These are phyloP conservation scores for Raffaelea arxii DNA, from an alignment of 2,329 filamentous ascomycete genomes.

Conservation along the genomic window DNA sequence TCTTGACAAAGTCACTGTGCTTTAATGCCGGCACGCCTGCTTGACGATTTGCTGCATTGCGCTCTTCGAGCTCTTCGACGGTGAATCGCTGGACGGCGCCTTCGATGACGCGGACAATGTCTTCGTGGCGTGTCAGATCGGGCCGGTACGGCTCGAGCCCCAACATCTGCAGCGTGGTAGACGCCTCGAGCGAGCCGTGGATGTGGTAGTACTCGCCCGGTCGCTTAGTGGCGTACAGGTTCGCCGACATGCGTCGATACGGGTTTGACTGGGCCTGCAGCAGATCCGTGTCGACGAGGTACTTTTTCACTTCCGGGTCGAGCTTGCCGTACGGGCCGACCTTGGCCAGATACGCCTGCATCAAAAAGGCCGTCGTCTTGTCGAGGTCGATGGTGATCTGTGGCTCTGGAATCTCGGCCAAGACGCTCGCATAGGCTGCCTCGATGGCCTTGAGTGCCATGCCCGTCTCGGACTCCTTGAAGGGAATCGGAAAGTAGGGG, in stretches of 20 bases:
- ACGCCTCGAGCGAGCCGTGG: slow-evolving; percentile 37
- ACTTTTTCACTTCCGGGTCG: slow-evolving; percentile 32
- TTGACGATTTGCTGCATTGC: slow-evolving; percentile 29
- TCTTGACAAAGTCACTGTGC: slow-evolving; percentile 31
- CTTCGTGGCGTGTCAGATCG: slow-evolving; percentile 20
- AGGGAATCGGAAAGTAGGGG: slow-evolving; percentile 15
- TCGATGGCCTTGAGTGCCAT: slow-evolving; percentile 37
- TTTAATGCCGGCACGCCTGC: slow-evolving; percentile 35
- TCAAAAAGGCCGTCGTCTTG: slow-evolving; percentile 43
- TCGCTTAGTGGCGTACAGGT: slow-evolving; percentile 12
- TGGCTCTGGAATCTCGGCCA: slow-evolving; percentile 31
- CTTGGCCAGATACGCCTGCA: slow-evolving; percentile 48
- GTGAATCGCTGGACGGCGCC: slow-evolving; percentile 21
- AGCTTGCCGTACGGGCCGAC: slow-evolving; percentile 41
- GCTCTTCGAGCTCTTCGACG: slow-evolving; percentile 29
- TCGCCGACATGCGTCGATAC: slow-evolving; percentile 30
- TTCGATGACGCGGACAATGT: slow-evolving; percentile 50
- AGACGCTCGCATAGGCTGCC: slow-evolving; percentile 46
- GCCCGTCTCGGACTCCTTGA: slow-evolving; percentile 19
- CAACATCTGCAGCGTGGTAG: slow-evolving; percentile 31
- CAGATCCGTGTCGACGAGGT: slow-evolving; percentile 48
- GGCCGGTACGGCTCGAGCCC: slow-evolving; percentile 31
- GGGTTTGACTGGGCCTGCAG: slow-evolving; percentile 59
- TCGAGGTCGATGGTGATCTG: slow-evolving; percentile 35
- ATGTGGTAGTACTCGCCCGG: slow-evolving; percentile 43